These are phyloP conservation scores for Tagetes erecta DNA, from an alignment of 129 eudicot genomes.

Conservation along the genomic window DNA sequence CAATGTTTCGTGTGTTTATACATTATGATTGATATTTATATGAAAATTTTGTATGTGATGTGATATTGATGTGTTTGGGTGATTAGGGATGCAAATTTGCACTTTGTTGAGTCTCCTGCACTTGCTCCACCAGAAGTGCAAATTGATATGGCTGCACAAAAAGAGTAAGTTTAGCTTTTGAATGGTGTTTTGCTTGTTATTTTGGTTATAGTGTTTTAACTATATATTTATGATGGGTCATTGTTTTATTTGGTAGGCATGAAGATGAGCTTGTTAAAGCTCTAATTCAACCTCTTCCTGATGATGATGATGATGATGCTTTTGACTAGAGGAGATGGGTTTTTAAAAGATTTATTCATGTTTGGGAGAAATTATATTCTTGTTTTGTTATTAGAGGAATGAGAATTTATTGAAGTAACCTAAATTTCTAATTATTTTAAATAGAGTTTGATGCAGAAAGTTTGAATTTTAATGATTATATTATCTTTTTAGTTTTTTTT, in stretches of 20 bases:
- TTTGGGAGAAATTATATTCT: too few relatives aligned
- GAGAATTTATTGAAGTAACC: too few relatives aligned
- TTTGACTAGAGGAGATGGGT: slow-evolving; percentile 36
- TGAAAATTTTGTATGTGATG: not conserved
- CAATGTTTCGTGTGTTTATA: not conserved
- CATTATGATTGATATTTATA: not conserved
- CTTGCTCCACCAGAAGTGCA: slow-evolving; percentile 48
- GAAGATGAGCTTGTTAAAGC: slow-evolving; percentile 56
- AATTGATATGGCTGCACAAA: slow-evolving; percentile 52
- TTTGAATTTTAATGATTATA: too few relatives aligned
- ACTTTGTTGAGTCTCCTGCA: slow-evolving; percentile 80
- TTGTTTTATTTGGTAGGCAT: slow-evolving; percentile 38
- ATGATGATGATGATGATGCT: slow-evolving; percentile 58
- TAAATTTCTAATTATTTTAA: too few relatives aligned
- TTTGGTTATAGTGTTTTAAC: too few relatives aligned
- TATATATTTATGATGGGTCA: not conserved
- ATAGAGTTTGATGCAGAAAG: too few relatives aligned
- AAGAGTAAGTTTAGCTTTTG: slow-evolving; percentile 43
- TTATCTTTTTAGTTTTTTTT: too few relatives aligned
- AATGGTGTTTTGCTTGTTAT: not conserved
- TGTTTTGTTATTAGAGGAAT: too few relatives aligned
- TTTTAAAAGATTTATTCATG: too few relatives aligned
- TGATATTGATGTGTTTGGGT: not conserved
- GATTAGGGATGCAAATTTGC: slow-evolving; percentile 62
- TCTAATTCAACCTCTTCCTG: slow-evolving; percentile 64